A percentile compares a stretch with the other conserved stretches of the same genome.
These are phyloP conservation scores for Arthrobotrys iridis DNA, from an alignment of 2,329 filamentous ascomycete genomes.

Conservation along the genomic window DNA sequence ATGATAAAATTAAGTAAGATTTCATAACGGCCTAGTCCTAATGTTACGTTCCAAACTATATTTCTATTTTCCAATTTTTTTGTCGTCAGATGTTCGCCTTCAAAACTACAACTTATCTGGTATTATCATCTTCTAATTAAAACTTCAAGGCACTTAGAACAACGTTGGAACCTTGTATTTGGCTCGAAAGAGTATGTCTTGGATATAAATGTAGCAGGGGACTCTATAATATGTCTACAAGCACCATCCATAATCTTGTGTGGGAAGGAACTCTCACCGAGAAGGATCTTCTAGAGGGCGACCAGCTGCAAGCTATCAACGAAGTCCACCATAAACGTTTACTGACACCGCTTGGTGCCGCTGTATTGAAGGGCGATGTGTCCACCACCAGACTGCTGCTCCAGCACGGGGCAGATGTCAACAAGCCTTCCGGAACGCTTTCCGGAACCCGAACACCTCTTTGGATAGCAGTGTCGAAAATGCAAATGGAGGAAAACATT, in stretches of 20 bases:
- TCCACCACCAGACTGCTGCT: background rate
- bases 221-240: constrained; percentile 2
- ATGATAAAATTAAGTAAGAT: background rate
- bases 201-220: background rate
- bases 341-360: constrained; percentile 12
- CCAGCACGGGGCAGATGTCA: constrained; percentile 9
- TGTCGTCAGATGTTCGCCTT: background rate
- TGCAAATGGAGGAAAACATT: background rate
- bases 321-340: background rate
- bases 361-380: constrained; percentile 22
- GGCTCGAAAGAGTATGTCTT: background rate
- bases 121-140: background rate
- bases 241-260: background rate
- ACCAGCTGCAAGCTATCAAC: background rate
- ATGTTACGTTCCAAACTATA: background rate
- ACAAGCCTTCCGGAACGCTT: constrained; percentile 10
- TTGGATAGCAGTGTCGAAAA: constrained; percentile 22
- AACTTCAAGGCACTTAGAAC: background rate
- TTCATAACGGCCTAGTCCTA: background rate
- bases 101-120: background rate
- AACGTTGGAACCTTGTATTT: background rate
- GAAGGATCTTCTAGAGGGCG: background rate
- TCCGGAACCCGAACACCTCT: constrained; percentile 19
- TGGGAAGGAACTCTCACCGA: constrained; percentile 19
- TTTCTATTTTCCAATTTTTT: background rate